These are phyloP conservation scores for Leucosporidium scottii DNA, from an alignment of 768 basidiomycete species.

Conservation along the genomic window DNA sequence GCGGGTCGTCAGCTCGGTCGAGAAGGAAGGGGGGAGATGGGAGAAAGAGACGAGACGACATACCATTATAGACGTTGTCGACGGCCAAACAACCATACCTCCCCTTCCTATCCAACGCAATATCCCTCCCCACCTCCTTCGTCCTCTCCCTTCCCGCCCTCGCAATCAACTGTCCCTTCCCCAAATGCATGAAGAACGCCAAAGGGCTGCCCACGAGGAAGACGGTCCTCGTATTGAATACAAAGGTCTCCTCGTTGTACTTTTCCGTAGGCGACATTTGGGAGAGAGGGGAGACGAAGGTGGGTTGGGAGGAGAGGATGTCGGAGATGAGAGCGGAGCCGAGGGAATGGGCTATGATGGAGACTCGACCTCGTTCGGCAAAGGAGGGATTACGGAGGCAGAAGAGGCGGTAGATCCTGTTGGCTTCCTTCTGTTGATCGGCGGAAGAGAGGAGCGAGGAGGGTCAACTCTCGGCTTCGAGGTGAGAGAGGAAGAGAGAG, in stretches of 20 bases:
- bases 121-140: conserved; percentile 21
- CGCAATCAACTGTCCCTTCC: conserved; percentile 35
- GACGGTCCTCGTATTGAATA: conserved; percentile 29
- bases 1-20: not conserved
- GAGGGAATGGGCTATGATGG: conserved; percentile 35
- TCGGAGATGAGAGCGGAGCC: conserved; percentile 33
- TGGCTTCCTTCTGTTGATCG: conserved; percentile 24
- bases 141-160: conserved; percentile 30
- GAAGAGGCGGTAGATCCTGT: conserved; percentile 36
- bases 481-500: not conserved
- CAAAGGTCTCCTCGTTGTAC: conserved; percentile 14
- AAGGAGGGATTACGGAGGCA: conserved; percentile 36
- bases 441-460: too few species aligned
- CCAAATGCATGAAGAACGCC: conserved; percentile 34
- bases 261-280: not conserved
- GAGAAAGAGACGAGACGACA: not conserved
- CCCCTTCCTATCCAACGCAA: conserved; percentile 33
- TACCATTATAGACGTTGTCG: conserved; percentile 23
- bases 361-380: conserved; percentile 28
- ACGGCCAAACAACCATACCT: conserved; percentile 30
- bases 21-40: too few species aligned
- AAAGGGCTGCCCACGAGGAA: conserved; percentile 36
- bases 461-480: too few species aligned
- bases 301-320: conserved; percentile 34
- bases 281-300: conserved; percentile 11